phyloP scores from a whole-genome alignment of 805 yeast species.

The Saccharomycopsis javanensis region DNA sequence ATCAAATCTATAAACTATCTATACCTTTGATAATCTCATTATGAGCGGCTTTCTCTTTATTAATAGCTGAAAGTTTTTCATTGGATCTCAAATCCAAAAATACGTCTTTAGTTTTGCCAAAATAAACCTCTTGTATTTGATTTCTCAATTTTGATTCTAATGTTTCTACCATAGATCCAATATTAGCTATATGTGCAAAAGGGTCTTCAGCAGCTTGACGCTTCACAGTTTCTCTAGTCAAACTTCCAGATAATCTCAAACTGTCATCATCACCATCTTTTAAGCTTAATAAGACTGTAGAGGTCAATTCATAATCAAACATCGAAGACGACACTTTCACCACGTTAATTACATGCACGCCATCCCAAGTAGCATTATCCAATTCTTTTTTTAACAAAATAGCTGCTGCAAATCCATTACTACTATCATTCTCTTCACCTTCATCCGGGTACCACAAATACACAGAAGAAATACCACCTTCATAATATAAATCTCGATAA shows the following conservation, averaged over 20 bases:
- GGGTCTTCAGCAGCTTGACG: slow-evolving; percentile 34
- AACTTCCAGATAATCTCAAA: slow-evolving; percentile 64
- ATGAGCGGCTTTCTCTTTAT: slow-evolving; percentile 3
- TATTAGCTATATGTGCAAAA: slow-evolving; percentile 70
- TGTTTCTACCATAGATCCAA: slow-evolving; percentile 82
- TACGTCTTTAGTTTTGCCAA: slow-evolving; percentile 88
- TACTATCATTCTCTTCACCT: slow-evolving; percentile 26
- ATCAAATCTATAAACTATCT: not conserved
- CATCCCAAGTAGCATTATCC: slow-evolving; percentile 56
- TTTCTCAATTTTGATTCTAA: slow-evolving; percentile 81
- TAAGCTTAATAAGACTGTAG: slow-evolving; percentile 78
- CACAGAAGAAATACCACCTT: slow-evolving; percentile 84
- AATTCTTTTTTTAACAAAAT: slow-evolving; percentile 68
- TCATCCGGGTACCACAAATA: slow-evolving; percentile 85
- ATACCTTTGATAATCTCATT: slow-evolving; percentile 13
- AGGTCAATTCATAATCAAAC: slow-evolving; percentile 57
- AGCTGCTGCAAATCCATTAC: slow-evolving; percentile 78
- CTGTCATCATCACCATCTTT: slow-evolving; percentile 18
- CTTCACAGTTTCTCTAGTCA: slow-evolving; percentile 75
- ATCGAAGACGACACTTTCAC: slow-evolving; percentile 26
- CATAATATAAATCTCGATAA: slow-evolving; percentile 88
- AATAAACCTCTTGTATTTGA: slow-evolving; percentile 84
- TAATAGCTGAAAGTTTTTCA: slow-evolving; percentile 4
- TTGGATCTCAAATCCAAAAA: slow-evolving; percentile 54
- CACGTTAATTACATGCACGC: slow-evolving; percentile 86